phyloP scores from a whole-genome alignment of 768 basidiomycete species.

The Cantharellus cinnabarinus region DNA sequence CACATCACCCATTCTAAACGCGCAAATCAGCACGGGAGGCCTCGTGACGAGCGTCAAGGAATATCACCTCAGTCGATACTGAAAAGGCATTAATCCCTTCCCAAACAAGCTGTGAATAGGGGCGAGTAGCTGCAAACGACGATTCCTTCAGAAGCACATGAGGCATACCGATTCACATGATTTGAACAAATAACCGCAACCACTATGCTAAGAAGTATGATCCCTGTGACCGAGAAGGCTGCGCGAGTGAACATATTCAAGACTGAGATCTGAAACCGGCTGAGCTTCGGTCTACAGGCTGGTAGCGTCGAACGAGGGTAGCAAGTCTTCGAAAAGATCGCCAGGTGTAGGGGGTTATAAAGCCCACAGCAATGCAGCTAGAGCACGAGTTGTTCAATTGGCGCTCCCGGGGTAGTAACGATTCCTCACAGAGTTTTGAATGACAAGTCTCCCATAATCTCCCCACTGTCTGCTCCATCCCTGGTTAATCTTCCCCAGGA shows the following conservation, averaged over 20 bases:
- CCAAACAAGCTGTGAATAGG: slow-evolving; percentile 30
- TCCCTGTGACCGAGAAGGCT: slow-evolving; percentile 34
- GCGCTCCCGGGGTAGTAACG: background rate
- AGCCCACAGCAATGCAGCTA: slow-evolving; percentile 39
- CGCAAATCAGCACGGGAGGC: no score
- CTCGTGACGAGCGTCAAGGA: no score
- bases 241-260: slow-evolving; percentile 29
- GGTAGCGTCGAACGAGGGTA: slow-evolving; percentile 41
- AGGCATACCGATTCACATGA: slow-evolving; percentile 25
- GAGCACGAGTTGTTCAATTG: slow-evolving; percentile 11
- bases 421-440: slow-evolving; percentile 30
- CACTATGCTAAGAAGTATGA: slow-evolving; percentile 41
- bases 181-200: slow-evolving; percentile 45
- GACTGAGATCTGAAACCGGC: slow-evolving; percentile 29
- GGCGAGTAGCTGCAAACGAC: background rate
- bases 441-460: slow-evolving; percentile 27
- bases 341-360: slow-evolving; percentile 38
- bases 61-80: slow-evolving; percentile 29
- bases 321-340: slow-evolving; percentile 34
- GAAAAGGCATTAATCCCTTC: slow-evolving; percentile 38
- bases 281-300: slow-evolving; percentile 44
- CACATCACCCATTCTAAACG: no score
- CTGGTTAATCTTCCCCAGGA: slow-evolving; percentile 46
- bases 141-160: background rate
- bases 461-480: slow-evolving; percentile 48